These are phyloP conservation scores for Colletotrichum sp. DNA, from an alignment of 2,329 filamentous ascomycete genomes.

Conservation along the genomic window DNA sequence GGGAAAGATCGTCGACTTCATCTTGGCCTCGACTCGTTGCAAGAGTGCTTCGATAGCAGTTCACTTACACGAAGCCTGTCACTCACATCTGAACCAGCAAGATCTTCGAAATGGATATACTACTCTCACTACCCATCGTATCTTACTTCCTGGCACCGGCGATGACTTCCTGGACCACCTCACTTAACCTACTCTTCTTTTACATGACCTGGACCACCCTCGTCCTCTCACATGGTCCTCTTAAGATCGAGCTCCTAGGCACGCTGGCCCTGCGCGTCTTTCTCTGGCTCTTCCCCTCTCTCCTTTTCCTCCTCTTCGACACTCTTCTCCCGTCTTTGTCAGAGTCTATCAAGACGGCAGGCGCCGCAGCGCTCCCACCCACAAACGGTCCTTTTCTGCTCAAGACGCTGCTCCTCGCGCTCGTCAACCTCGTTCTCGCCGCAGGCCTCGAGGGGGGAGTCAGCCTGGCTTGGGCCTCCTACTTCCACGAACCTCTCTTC, in stretches of 20 bases:
- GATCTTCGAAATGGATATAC: constrained; percentile 58
- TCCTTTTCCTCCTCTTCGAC: constrained; percentile 77
- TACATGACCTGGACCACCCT: constrained; percentile 90
- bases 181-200: constrained; percentile 86
- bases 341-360: constrained; percentile 72
- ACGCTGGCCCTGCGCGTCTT: constrained; percentile 70
- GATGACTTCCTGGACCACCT: constrained; percentile 75
- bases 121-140: constrained; percentile 75
- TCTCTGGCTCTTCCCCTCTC: constrained; percentile 76
- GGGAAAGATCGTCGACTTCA: not conserved
- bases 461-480: constrained; percentile 38
- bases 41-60: not conserved
- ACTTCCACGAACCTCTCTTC: constrained; percentile 48
- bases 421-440: constrained; percentile 50
- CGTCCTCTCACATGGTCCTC: constrained; percentile 75
- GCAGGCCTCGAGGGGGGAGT: constrained; percentile 48
- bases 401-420: constrained; percentile 44
- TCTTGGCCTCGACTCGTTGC: not conserved
- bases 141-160: constrained; percentile 69
- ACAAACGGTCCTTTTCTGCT: constrained; percentile 33
- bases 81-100: not conserved
- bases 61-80: not conserved
- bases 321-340: constrained; percentile 71
- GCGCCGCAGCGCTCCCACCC: constrained; percentile 52
- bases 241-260: constrained; percentile 77